A percentile compares a stretch with the other conserved stretches of the same genome.
Evolutionary conservation across 2,329 filamentous ascomycete genomes (phyloP).

Genomic region (Blumeria hordei): DNA sequence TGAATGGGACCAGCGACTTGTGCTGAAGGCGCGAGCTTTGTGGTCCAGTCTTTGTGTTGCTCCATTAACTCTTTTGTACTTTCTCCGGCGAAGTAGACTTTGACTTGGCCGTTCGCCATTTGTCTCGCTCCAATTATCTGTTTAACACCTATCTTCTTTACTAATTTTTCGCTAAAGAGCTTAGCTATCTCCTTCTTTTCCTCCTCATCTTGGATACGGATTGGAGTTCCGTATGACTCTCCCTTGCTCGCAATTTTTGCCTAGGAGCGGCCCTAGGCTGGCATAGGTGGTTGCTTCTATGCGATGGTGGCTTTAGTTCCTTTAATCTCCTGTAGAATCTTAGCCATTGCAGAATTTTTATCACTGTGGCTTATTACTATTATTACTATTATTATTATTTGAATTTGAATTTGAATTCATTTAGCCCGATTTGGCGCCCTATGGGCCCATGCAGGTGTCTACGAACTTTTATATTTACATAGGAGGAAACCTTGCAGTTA

Average conservation of each 20-base stretch:
- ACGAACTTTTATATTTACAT: no score
- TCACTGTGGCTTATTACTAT: no score
- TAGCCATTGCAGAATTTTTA: conserved; percentile 2
- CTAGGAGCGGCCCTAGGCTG: neutral
- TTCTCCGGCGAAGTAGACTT: neutral
- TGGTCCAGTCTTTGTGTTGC: neutral
- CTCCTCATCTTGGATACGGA: neutral
- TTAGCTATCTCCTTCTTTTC: neutral
- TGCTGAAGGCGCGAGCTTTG: neutral
- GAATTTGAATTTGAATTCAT: no score
- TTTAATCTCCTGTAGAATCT: neutral
- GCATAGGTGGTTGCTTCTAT: neutral
- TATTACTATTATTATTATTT: no score
- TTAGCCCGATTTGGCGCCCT: no score
- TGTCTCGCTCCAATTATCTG: neutral
- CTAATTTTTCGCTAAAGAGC: neutral
- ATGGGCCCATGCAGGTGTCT: no score
- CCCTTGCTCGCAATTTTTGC: neutral
- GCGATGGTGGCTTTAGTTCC: neutral
- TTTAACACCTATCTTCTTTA: neutral
- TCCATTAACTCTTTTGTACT: neutral
- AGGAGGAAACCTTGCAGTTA: no score
- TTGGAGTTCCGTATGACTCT: neutral
- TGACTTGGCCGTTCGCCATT: neutral
- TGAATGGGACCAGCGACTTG: neutral